These are phyloP conservation scores for Lasiodiplodia sp. DNA, from an alignment of 2,329 filamentous ascomycete species.

Conservation along the genomic window DNA sequence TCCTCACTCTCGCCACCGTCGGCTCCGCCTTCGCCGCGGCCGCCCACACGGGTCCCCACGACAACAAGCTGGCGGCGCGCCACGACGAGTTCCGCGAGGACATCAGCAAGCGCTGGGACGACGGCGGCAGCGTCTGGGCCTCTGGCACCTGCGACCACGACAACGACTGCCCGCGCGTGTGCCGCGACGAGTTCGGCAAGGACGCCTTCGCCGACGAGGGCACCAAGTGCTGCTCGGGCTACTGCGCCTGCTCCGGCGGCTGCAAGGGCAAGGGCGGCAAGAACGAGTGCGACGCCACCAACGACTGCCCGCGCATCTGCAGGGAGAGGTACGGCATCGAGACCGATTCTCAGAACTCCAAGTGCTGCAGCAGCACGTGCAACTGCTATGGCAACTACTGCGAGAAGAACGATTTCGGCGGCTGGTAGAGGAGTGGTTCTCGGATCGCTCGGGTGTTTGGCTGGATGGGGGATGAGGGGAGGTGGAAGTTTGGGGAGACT, in stretches of 20 bases:
- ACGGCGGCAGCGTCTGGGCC: background rate
- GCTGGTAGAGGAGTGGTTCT: background rate
- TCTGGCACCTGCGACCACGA: background rate
- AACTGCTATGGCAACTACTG: background rate
- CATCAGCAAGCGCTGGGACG: background rate
- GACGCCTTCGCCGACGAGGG: background rate
- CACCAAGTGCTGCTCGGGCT: background rate
- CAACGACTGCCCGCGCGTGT: constrained; percentile 17
- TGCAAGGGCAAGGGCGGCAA: background rate
- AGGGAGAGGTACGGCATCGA: background rate
- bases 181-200: background rate
- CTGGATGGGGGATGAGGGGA: too few relatives aligned
- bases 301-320: constrained; percentile 3
- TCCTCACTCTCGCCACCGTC: background rate
- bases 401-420: background rate
- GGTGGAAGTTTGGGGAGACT: too few relatives aligned
- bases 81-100: background rate
- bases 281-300: background rate
- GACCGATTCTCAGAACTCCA: background rate
- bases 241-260: background rate
- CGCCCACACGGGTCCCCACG: background rate
- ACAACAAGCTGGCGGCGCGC: background rate
- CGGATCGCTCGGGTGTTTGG: too few relatives aligned
- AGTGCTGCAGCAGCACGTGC: background rate
- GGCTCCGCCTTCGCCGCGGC: background rate